phyloP scores from a whole-genome alignment of 805 yeast genomes.

The Danielia oregonensis region DNA sequence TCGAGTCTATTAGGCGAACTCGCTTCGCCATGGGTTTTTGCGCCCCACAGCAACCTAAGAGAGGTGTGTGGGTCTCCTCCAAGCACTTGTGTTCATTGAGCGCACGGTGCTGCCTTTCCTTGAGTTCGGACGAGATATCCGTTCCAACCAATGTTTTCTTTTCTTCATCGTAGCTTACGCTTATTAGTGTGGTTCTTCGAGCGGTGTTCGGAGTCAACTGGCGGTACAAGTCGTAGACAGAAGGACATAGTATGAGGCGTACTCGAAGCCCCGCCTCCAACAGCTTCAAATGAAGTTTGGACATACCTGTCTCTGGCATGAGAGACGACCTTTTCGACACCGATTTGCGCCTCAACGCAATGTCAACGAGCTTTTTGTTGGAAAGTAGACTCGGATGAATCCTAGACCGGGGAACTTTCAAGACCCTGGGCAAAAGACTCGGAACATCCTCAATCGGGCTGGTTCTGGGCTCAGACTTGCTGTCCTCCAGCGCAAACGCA shows the following conservation, averaged over 20 bases:
- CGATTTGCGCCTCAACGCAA: conserved; percentile 33
- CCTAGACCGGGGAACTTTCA: conserved; percentile 12
- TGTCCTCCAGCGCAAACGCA: not conserved
- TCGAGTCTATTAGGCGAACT: conserved; percentile 37
- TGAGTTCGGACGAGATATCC: not conserved
- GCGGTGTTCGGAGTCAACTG: conserved; percentile 35
- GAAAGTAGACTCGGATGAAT: conserved; percentile 14
- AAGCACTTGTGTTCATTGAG: too few species aligned
- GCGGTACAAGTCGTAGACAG: conserved; percentile 41
- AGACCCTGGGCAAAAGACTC: too few species aligned
- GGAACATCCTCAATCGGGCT: too few species aligned
- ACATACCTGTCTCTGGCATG: conserved; percentile 8
- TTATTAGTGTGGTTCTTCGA: conserved; percentile 11
- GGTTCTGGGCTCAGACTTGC: not conserved
- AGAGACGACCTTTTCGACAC: conserved; percentile 11
- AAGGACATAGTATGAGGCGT: conserved; percentile 44
- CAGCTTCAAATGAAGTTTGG: conserved; percentile 39
- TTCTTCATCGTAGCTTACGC: not conserved
- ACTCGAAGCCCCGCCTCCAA: conserved; percentile 50
- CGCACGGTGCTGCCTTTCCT: not conserved
- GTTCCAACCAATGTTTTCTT: not conserved
- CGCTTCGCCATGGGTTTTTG: conserved; percentile 11
- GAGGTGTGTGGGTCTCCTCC: not conserved
- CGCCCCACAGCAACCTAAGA: conserved; percentile 13
- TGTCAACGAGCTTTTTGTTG: conserved; percentile 20